Conservation (phyloP, 75 land plant genomes). For the Picea sitchensis region DNA sequence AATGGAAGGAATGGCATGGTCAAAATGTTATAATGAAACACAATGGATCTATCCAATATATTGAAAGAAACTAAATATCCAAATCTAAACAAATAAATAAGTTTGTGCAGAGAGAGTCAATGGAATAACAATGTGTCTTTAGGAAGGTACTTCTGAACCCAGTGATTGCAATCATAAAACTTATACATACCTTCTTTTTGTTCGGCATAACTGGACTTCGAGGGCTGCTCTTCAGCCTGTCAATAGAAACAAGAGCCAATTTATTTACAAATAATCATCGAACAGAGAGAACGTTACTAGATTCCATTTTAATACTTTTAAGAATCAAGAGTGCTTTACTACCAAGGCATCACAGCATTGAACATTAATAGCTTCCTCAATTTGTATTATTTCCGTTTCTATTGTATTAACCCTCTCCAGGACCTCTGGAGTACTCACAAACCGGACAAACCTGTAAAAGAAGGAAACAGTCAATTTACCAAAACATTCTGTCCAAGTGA, state of each 20-base stretch:
- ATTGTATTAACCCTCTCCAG: conserved; percentile 84
- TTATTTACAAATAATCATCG: neutral
- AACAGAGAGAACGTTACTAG: neutral
- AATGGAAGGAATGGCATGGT: neutral
- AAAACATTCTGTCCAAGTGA: no score
- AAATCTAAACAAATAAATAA: neutral
- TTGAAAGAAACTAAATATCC: neutral
- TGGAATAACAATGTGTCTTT: neutral
- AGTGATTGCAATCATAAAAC: neutral
- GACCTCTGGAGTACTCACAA: conserved; percentile 97
- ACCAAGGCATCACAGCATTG: conserved; percentile 43
- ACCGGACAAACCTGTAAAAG: conserved; percentile 87
- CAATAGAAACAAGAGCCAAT: neutral
- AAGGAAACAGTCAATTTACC: neutral
- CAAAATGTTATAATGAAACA: neutral
- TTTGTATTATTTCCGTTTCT: conserved; percentile 88
- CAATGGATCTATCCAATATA: neutral
- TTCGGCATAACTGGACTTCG: neutral
- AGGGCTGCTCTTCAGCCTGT: conserved; percentile 9
- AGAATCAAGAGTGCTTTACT: conserved; percentile 1
- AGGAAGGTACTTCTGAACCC: neutral
- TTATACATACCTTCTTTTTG: conserved; percentile 1
- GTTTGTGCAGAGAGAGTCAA: neutral
- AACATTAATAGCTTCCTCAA: conserved; percentile 76
- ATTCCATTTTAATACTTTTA: neutral